phyloP scores from a whole-genome alignment of 2,329 filamentous ascomycete genomes.

The Verticillium zaregamsianum region DNA sequence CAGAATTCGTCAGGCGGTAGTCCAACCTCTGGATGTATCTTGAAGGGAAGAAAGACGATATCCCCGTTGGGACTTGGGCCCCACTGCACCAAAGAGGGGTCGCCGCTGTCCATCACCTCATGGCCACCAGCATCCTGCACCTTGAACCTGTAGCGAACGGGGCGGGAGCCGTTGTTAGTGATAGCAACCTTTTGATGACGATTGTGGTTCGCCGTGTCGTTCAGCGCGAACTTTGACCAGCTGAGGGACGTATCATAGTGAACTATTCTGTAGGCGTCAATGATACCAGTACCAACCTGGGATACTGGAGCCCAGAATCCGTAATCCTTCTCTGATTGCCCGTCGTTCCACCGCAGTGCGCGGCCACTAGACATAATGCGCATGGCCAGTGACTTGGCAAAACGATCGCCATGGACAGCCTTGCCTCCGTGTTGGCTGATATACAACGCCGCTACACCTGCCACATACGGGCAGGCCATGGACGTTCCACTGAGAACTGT shows the following conservation, averaged over 20 bases:
- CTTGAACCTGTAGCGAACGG: conserved; percentile 9
- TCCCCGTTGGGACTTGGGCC: neutral
- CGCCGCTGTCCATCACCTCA: conserved; percentile 3
- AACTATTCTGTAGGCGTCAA: conserved; percentile 41
- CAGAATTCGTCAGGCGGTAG: conserved; percentile 9
- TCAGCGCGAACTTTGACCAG: conserved; percentile 41
- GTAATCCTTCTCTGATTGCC: conserved; percentile 12
- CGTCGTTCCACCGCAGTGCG: conserved; percentile 29
- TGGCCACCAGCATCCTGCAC: conserved; percentile 26
- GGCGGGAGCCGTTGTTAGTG: conserved; percentile 34
- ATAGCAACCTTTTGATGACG: conserved; percentile 30
- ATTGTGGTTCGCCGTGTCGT: conserved; percentile 41
- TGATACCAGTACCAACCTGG: conserved; percentile 42
- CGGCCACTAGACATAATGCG: conserved; percentile 23
- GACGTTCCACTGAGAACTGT: conserved; percentile 48
- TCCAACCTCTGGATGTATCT: conserved; percentile 1
- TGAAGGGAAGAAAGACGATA: neutral
- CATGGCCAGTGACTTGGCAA: conserved; percentile 18
- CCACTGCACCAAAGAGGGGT: conserved; percentile 2
- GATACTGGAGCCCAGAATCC: conserved; percentile 24
- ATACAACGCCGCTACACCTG: conserved; percentile 45
- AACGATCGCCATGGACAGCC: conserved; percentile 26
- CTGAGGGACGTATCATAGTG: conserved; percentile 32
- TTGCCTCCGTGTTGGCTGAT: conserved; percentile 37
- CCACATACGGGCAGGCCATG: conserved; percentile 52